phyloP scores from a whole-genome alignment of 2,329 filamentous ascomycete species.

The Colletotrichum musicola region DNA sequence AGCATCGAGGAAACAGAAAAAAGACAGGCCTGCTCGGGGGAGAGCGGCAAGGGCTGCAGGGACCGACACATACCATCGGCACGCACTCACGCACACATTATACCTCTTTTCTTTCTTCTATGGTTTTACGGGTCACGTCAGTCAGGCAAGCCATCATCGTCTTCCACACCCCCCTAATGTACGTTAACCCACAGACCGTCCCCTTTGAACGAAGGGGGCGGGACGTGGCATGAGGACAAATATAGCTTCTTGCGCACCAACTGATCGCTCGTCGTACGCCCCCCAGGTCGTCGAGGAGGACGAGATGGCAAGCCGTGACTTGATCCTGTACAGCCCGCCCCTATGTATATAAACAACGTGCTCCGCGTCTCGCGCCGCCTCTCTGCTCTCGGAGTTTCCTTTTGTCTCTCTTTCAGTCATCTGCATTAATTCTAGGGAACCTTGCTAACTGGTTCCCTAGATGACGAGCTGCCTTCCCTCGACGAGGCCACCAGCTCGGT shows the following conservation, averaged over 20 bases:
- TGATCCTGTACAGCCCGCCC: conserved; percentile 51
- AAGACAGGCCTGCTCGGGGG: conserved; percentile 38
- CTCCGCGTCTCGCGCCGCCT: conserved; percentile 38
- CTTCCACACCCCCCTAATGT: conserved; percentile 73
- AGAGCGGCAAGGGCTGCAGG: conserved; percentile 49
- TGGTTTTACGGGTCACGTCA: conserved; percentile 59
- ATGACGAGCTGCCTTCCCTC: conserved; percentile 71
- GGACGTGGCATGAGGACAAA: conserved; percentile 57
- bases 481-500: conserved; percentile 74
- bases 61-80: conserved; percentile 40
- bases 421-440: conserved; percentile 27
- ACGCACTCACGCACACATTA: conserved; percentile 38
- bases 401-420: conserved; percentile 34
- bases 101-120: conserved; percentile 37
- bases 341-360: conserved; percentile 57
- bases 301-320: conserved; percentile 71
- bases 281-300: conserved; percentile 60
- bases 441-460: conserved; percentile 63
- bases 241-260: conserved; percentile 59
- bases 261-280: conserved; percentile 41
- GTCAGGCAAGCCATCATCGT: conserved; percentile 77
- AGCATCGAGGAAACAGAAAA: conserved; percentile 52
- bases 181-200: conserved; percentile 69
- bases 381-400: conserved; percentile 35
- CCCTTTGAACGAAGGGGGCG: conserved; percentile 43